Base-by-base conservation (phyloP, 176 grass and related monocot genomes). In the Olyra latifolia region DNA sequence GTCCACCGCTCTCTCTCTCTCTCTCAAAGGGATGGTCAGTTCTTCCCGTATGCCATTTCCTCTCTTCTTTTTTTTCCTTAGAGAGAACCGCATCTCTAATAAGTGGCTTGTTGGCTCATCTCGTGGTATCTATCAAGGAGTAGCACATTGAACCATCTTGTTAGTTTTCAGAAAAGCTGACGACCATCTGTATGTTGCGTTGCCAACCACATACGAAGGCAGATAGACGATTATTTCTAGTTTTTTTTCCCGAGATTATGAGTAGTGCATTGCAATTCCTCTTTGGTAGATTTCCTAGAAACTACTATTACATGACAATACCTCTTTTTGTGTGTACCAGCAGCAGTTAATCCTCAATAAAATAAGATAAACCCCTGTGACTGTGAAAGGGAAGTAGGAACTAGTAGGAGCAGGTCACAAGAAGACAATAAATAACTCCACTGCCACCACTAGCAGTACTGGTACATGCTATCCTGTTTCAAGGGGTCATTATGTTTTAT, bases 361-460 rank as follows among this genome's bases (percentile, higher is more conserved):
- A 40, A 54, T 12, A 8, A 16, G 19, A 29, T 42, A 1, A 22
- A 75, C 23, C 16, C 14, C n/a, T n/a, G n/a, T n/a, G n/a, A n/a
- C n/a, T n/a, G n/a, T n/a, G n/a, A n/a, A n/a, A n/a, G n/a, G n/a
- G n/a, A n/a, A n/a, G n/a, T n/a, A n/a, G n/a, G n/a, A n/a, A n/a
- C n/a, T n/a, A n/a, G n/a, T n/a, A n/a, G n/a, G n/a, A n/a, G n/a
- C n/a, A n/a, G n/a, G n/a, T 35, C 32, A 35, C 0, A 4, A 15
- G 5, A 69, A 25, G 41, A 47, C 53, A 48, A 4, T 62, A 60
- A 84, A 76, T 75, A 66, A 75, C 42, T 29, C 59, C 61, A 22
- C 35, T 45, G 60, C 23, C 42, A 1, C 6, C 41, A 10, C 25
- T 14, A 25, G n/a, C n/a, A n/a, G 50, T 43, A 3, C 16, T 13